Base-by-base conservation (phyloP, 2,329 filamentous ascomycete genomes). In the Beauveria pseudobassiana region DNA sequence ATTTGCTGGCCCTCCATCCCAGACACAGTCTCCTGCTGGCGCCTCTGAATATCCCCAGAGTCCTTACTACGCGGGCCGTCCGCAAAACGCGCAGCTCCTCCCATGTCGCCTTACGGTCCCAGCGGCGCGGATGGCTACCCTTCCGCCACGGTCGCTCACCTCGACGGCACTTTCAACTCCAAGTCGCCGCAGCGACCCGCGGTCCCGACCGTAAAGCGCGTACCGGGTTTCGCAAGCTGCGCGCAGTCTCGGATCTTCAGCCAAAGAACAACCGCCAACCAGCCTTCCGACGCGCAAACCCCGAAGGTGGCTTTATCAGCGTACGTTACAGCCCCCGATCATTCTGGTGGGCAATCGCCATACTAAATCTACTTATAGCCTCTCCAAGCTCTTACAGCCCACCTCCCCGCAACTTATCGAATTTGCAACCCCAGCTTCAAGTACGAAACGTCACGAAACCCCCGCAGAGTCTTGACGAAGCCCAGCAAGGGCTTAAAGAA, bases 391-490 rank as follows among this genome's bases (percentile, higher is more conserved):
- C 82, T 99, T 64, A 99, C 95, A 1, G 89, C 90, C 46, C 93
- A 98, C 70, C 81, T 99, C 22, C 93, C 95, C 18, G 89, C 93
- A 5, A 98, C 95, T 2, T 99, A 99, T 78, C 89, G 95, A 69
- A 98, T 99, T 74, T 99, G 95, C 80, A 99, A 99, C 73, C 93
- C 93, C 3, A 87, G 85, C 69, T 99, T 99, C 82, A 97, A 99
- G 78, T 99, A 99, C 77, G 95, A 99, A 74, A 97, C 95, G 18
- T 97, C 95, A 59, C 86, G 95, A 67, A 99, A 99, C 72, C 95
- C 95, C 45, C 89, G 95, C 64, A 86, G 95, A 74, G 95, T 99
- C 55, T 82, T 99, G 67, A 99, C 95, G 18, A 99, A 99, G 76
- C 95, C 95, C 8, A 98, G 95, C 83, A 99, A 99, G 77, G 95